Evolutionary conservation across 306 rosid genomes (phyloP).

Genomic region (Bauhinia variegata): DNA sequence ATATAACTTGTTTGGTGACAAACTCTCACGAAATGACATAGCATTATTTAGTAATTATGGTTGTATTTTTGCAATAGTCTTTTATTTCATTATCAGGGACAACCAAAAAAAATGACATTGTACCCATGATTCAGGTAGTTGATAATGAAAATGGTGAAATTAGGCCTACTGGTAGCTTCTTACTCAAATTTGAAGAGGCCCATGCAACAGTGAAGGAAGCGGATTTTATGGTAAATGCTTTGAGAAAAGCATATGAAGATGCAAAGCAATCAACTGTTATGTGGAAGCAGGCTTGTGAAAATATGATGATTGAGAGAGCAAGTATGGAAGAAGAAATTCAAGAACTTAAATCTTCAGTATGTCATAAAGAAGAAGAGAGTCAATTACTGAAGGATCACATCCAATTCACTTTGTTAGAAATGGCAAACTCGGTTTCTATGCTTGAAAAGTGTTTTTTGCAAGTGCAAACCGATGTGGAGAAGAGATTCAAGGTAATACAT

Average conservation of each 20-base stretch:
- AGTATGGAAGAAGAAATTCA: constrained; percentile 64
- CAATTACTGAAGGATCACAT: constrained; percentile 54
- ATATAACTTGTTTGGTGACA: constrained; percentile 28
- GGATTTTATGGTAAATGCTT: constrained; percentile 75
- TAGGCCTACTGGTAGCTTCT: constrained; percentile 48
- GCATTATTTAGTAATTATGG: neutral
- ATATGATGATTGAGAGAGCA: constrained; percentile 61
- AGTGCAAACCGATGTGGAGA: constrained; percentile 67
- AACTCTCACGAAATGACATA: constrained; percentile 10
- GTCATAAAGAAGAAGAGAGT: constrained; percentile 64
- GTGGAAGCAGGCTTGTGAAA: constrained; percentile 74
- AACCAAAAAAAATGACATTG: neutral
- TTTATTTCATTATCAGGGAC: constrained; percentile 19
- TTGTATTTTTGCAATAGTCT: neutral
- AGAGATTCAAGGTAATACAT: constrained; percentile 48
- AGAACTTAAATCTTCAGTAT: constrained; percentile 56
- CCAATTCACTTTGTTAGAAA: constrained; percentile 56
- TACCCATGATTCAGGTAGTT: constrained; percentile 50
- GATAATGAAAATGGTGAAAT: constrained; percentile 36
- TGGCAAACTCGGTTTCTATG: constrained; percentile 54
- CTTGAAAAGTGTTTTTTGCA: constrained; percentile 68
- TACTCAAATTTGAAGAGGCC: constrained; percentile 74
- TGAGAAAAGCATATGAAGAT: constrained; percentile 76
- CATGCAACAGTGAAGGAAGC: constrained; percentile 74
- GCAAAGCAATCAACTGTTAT: constrained; percentile 62